These are phyloP conservation scores for Leccinum boreale DNA, from an alignment of 768 basidiomycete species.

Conservation along the genomic window DNA sequence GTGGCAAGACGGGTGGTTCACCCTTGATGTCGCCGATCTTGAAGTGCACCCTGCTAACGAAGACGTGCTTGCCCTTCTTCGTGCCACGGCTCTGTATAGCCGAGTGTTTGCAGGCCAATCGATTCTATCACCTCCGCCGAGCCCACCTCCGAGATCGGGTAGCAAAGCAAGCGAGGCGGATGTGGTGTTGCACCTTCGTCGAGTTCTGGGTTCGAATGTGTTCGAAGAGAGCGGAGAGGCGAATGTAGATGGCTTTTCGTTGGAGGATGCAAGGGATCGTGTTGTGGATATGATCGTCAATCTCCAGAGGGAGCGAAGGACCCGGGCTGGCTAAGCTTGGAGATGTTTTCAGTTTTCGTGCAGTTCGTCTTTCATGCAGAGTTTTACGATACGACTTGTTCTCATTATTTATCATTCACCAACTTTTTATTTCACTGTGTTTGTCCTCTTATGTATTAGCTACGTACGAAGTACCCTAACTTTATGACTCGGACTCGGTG, in stretches of 20 bases:
- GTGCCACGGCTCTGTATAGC: conserved; percentile 58
- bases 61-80: conserved; percentile 52
- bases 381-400: neutral
- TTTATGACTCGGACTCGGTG: neutral
- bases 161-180: conserved; percentile 24
- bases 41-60: conserved; percentile 34
- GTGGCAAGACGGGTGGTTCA: conserved; percentile 40
- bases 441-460: conserved; percentile 15
- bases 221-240: conserved; percentile 35
- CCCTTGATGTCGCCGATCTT: conserved; percentile 29
- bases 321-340: conserved; percentile 4
- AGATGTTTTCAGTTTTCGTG: neutral
- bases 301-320: conserved; percentile 29
- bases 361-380: neutral
- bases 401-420: neutral
- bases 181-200: conserved; percentile 45
- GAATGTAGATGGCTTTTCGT: conserved; percentile 29
- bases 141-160: conserved; percentile 36
- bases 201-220: conserved; percentile 51
- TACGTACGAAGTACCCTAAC: neutral
- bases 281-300: conserved; percentile 68
- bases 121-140: conserved; percentile 60
- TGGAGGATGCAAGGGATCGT: conserved; percentile 77
- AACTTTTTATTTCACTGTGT: neutral
- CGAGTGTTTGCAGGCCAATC: conserved; percentile 49